Base-by-base conservation (phyloP, 495 filamentous ascomycete species). In the Podospora pseudopauciseta region DNA sequence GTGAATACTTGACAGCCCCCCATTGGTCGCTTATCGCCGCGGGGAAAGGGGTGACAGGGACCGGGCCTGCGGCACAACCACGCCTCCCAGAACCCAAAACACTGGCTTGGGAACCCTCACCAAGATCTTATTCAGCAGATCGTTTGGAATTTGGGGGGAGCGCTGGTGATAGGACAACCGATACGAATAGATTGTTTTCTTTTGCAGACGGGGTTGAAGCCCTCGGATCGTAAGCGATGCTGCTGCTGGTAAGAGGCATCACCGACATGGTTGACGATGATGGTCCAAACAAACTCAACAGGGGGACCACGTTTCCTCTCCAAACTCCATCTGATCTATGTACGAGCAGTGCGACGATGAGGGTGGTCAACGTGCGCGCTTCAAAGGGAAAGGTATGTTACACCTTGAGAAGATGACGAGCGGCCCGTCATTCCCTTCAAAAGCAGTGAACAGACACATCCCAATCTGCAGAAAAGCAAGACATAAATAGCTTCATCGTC, bases 301-400 rank as follows among this genome's bases (percentile, higher is more conserved):
- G 32, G 65, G 69, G 62, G 49, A 65, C 66, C 69, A 71, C 69
- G 65, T 71, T 71, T 58, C 67, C 54, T 58, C 49, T 19, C 32
- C 30, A 64, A 64, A 60, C 65, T 32, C n/a, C 23, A 32, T 64
- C 18, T 55, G 20, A 65, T 55, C n/a, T 58, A 32, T 7, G 30
- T 56, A 5, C 15, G 54, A 20, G 4, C 6, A 56, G 27, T 63
- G 26, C 18, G 60, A 20, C 34, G 5, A 32, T 49, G 28, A 18
- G 5, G 32, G 61, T 32, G 23, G 27, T 61, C 59, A 59, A 39
- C 34, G 34, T 39, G 34, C 34, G 34, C 34, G 34, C 34, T 11
- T 39, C 34, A 39, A 11, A 39, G 34, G 34, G 34, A 39, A 39
- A 39, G 34, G 34, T 39, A 39, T 39, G 34, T 39, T 39, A 11